Evolutionary conservation across 108 stramenopile genomes (phyloP), one percentile per base, ranked within the genome.

Genomic region (Cylindrotheca closterium): DNA sequence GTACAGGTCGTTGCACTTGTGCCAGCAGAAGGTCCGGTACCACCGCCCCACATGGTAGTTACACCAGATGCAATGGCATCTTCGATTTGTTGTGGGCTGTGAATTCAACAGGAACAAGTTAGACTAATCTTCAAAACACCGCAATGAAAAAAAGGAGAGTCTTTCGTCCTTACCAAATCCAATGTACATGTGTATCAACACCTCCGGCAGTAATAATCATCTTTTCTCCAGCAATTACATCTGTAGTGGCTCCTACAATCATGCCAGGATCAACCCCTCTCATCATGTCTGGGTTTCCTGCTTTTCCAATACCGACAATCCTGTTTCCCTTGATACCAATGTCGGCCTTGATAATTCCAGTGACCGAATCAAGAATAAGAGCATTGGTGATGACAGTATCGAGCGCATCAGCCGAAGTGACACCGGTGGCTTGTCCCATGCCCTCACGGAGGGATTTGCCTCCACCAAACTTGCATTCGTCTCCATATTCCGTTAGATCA

Each of bases 381-480:
- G 98, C 98, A 77, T 98, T 98, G 71, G 96, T 97, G 68, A 98
- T 95, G 53, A 98, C 96, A 4, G 71, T 74, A 74, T 98, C 98
- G 59, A 97, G 66, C 2, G 86, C 96, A 15, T 87, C 66, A 1
- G 48, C 68, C 19, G 95, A 68, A 0, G 58, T 49, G 7, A 88
- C 80, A 28, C 81, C 78, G 2, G 96, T 88, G 51, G 90, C 80
- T 78, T 96, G 96, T 46, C 98, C 98, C 95, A 97, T 95, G n/a
- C 98, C 98, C 67, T 98, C 98, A 45, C 98, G 91, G 45, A 98
- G 62, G n/a, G 91, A 74, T 74, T 98, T 98, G 49, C 98, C 98
- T 7, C 96, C 98, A 45, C 98, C 98, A 75, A 98, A 98, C 67
- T 97, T 97, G 73, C 95, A 96, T 84, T 98, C 98, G 47, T 98